A percentile compares a stretch with the other conserved stretches of the same genome.
Conservation (phyloP, 2,329 filamentous ascomycete genomes). For the Dactylellina parvicollis region DNA sequence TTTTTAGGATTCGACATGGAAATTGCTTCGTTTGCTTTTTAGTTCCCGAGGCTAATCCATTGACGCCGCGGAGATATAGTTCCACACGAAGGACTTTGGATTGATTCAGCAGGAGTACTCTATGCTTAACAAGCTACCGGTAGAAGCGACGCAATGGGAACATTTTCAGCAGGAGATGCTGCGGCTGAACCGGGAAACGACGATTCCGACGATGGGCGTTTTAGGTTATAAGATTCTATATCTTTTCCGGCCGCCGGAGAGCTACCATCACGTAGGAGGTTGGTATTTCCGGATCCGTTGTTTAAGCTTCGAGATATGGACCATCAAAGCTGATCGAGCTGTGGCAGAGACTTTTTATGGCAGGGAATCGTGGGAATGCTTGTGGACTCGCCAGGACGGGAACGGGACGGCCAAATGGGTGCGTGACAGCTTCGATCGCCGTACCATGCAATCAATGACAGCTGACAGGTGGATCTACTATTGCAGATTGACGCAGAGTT, state of each 20-base stretch:
- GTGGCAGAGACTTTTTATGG: conserved; percentile 39
- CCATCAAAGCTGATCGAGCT: neutral
- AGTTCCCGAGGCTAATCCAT: neutral
- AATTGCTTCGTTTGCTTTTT: neutral
- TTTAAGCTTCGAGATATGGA: neutral
- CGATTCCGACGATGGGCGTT: conserved; percentile 10
- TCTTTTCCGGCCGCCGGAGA: conserved; percentile 49
- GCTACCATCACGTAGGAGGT: conserved; percentile 51
- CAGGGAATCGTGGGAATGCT: conserved; percentile 47
- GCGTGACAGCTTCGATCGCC: neutral
- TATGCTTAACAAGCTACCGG: conserved; percentile 17
- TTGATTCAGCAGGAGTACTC: conserved; percentile 45
- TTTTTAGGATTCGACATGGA: neutral
- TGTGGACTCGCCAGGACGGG: conserved; percentile 51
- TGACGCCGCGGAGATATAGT: conserved; percentile 23
- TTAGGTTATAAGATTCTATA: conserved; percentile 49
- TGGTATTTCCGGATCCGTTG: conserved; percentile 35
- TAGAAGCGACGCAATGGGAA: conserved; percentile 48
- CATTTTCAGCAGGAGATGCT: conserved; percentile 29
- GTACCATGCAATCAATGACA: neutral
- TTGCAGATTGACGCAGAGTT: conserved; percentile 47
- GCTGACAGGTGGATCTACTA: neutral
- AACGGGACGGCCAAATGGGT: conserved; percentile 51
- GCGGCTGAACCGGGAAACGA: conserved; percentile 28
- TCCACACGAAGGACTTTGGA: conserved; percentile 46